Evolutionary conservation across 257 asterid genomes (phyloP).

Genomic region (Gentiana straminea): DNA sequence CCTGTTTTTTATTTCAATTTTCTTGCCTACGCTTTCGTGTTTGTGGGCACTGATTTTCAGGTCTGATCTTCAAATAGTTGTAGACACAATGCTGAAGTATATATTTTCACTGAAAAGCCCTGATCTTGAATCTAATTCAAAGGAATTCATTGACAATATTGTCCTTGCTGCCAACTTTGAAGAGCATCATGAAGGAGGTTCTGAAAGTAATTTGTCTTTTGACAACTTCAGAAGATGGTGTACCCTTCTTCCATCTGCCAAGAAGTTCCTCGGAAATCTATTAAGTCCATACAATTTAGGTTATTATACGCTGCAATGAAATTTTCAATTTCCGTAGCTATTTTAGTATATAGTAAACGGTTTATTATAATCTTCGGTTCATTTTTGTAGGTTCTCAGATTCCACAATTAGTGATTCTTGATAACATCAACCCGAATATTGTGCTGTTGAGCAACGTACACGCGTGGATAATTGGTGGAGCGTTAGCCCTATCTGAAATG

Average conservation of each 20-base stretch:
- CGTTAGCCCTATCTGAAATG: conserved; percentile 46
- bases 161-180: conserved; percentile 40
- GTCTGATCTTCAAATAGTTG: conserved; percentile 66
- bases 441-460: conserved; percentile 66
- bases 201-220: conserved; percentile 39
- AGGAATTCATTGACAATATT: conserved; percentile 30
- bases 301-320: conserved; percentile 11
- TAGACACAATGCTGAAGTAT: conserved; percentile 49
- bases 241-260: conserved; percentile 64
- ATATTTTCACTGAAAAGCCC: conserved; percentile 34
- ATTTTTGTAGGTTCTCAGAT: conserved; percentile 53
- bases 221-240: conserved; percentile 81
- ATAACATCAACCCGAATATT: conserved; percentile 33
- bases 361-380: conserved; percentile 4
- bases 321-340: neutral
- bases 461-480: conserved; percentile 93
- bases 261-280: conserved; percentile 67
- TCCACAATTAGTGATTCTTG: conserved; percentile 41
- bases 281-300: conserved; percentile 67
- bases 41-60: conserved; percentile 20
- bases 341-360: neutral
- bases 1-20: too few relatives aligned
- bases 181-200: conserved; percentile 16
- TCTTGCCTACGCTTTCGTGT: neutral
- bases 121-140: conserved; percentile 31